Evolutionary conservation across 108 stramenopile species (phyloP).

Genomic region (Cyclostephanos invisitatus): DNA sequence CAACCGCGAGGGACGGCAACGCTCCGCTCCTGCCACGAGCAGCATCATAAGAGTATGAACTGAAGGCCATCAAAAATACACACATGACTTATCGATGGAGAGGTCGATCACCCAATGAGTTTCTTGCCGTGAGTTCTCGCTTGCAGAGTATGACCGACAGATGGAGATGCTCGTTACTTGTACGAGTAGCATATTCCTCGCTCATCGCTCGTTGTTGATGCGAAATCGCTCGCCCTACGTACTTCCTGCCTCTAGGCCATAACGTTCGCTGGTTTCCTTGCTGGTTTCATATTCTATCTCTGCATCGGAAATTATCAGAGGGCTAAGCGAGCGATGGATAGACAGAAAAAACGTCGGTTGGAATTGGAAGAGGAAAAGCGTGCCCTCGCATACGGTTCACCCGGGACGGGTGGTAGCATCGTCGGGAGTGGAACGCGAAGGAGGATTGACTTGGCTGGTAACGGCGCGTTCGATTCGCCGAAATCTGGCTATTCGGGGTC

Average conservation of each 20-base stretch:
- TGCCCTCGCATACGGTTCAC: slow-evolving; percentile 37
- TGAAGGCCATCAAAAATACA: slow-evolving; percentile 22
- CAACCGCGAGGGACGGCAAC: too few relatives aligned
- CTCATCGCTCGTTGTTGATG: not conserved
- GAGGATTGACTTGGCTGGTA: slow-evolving; percentile 9
- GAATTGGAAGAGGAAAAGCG: slow-evolving; percentile 54
- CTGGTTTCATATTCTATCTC: slow-evolving; percentile 78
- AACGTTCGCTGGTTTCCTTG: slow-evolving; percentile 65
- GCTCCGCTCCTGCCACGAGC: too few relatives aligned
- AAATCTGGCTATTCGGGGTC: slow-evolving; percentile 41
- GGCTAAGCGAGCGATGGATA: slow-evolving; percentile 79
- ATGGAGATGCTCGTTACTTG: not conserved
- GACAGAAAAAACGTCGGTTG: slow-evolving; percentile 66
- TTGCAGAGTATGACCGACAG: not conserved
- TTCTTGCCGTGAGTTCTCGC: slow-evolving; percentile 56
- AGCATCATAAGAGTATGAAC: not conserved
- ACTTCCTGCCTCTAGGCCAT: slow-evolving; percentile 45
- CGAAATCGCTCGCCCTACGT: not conserved
- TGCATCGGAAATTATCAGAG: slow-evolving; percentile 86
- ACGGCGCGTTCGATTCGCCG: slow-evolving; percentile 39
- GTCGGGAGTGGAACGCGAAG: slow-evolving; percentile 28
- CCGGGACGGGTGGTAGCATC: slow-evolving; percentile 21
- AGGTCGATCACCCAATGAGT: slow-evolving; percentile 66
- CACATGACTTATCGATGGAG: slow-evolving; percentile 63
- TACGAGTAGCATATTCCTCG: not conserved